A percentile compares a stretch with the other conserved stretches of the same genome.
Evolutionary conservation across 176 grass and related monocot genomes (phyloP).

Genomic region (Paspalum vaginatum): DNA sequence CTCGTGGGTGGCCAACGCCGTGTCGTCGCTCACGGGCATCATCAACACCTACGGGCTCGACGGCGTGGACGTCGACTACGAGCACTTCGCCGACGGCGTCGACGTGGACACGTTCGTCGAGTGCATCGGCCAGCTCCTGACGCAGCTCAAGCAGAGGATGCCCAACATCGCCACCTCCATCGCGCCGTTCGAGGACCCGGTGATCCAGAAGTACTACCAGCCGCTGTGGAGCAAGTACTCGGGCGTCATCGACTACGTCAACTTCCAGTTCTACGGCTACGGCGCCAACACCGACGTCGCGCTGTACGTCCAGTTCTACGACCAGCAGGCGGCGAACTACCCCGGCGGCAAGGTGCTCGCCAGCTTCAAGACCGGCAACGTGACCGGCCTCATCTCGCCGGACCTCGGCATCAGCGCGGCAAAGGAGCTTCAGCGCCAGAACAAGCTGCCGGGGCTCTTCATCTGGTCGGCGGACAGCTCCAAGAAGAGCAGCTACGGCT

Average conservation of each 20-base stretch:
- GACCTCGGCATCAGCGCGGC: slow-evolving; percentile 41
- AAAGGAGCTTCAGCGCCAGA: slow-evolving; percentile 44
- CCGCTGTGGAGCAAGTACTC: slow-evolving; percentile 51
- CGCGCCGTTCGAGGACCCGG: slow-evolving; percentile 49
- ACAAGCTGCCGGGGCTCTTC: slow-evolving; percentile 62
- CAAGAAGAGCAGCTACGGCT: neutral
- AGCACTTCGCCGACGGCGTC: slow-evolving; percentile 35
- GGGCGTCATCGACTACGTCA: slow-evolving; percentile 55
- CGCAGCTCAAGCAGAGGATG: slow-evolving; percentile 30
- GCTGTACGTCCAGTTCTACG: slow-evolving; percentile 46
- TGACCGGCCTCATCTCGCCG: slow-evolving; percentile 19
- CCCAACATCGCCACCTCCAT: slow-evolving; percentile 51
- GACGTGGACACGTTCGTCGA: slow-evolving; percentile 41
- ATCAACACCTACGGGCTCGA: slow-evolving; percentile 52
- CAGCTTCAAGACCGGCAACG: slow-evolving; percentile 49
- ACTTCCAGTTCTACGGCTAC: slow-evolving; percentile 87
- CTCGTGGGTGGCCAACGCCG: slow-evolving; percentile 60
- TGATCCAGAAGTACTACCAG: slow-evolving; percentile 53
- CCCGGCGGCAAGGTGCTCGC: slow-evolving; percentile 49
- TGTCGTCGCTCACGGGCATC: slow-evolving; percentile 36
- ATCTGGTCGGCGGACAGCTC: slow-evolving; percentile 65
- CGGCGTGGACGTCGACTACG: slow-evolving; percentile 65
- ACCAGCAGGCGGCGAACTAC: slow-evolving; percentile 41
- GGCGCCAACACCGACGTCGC: slow-evolving; percentile 38
- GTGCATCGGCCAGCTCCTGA: slow-evolving; percentile 48